Evolutionary conservation across 2,329 filamentous ascomycete genomes (phyloP).

Genomic region (Phyllosticta citrichinensis): DNA sequence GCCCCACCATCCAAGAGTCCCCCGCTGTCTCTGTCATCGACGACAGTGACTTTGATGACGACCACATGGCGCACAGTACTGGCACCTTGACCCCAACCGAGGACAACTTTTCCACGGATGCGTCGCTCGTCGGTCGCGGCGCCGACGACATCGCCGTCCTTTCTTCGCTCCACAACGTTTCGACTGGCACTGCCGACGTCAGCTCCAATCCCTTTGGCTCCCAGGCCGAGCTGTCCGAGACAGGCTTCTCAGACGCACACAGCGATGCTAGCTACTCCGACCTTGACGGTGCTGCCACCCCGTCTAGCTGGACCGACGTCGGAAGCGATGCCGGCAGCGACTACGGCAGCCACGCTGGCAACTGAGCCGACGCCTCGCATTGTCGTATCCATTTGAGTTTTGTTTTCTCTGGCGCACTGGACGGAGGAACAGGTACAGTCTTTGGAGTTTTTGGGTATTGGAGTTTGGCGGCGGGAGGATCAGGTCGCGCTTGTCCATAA

Average conservation of each 20-base stretch:
- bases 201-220: constrained; percentile 16
- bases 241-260: constrained; percentile 26
- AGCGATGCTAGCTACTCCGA: constrained; percentile 26
- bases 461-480: not conserved
- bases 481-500: not conserved
- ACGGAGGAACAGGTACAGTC: not conserved
- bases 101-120: constrained; percentile 21
- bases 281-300: constrained; percentile 25
- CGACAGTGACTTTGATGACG: constrained; percentile 15
- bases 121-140: constrained; percentile 18
- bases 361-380: not conserved
- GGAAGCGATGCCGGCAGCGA: constrained; percentile 31
- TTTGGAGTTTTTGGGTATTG: not conserved
- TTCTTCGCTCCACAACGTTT: constrained; percentile 7
- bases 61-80: constrained; percentile 18
- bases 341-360: constrained; percentile 16
- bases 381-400: not conserved
- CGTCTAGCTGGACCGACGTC: constrained; percentile 30
- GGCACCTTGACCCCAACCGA: constrained; percentile 30
- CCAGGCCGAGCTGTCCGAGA: constrained; percentile 22
- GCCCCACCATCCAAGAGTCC: constrained; percentile 9
- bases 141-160: constrained; percentile 26
- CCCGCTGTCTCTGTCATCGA: constrained; percentile 9
- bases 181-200: constrained; percentile 20
- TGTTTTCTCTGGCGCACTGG: not conserved